Evolutionary conservation across 345 rosid genomes (phyloP).

Genomic region (Cardamine resedifolia): DNA sequence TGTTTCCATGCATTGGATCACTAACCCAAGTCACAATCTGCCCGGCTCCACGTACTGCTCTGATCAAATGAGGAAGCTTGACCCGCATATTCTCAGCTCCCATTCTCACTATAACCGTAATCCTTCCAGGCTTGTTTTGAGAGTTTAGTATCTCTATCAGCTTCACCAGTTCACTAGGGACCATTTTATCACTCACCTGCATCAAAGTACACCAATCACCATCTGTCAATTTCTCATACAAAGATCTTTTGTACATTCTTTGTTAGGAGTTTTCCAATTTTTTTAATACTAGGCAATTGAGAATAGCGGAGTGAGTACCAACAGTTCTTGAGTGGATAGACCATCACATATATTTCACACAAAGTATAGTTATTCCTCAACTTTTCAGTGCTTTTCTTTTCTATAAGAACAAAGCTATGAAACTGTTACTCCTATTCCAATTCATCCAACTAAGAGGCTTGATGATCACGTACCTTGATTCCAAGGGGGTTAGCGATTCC

Average conservation of each 20-base stretch:
- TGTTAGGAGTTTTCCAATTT: not conserved
- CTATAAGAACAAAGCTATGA: not conserved
- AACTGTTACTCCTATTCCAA: not conserved
- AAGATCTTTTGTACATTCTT: not conserved
- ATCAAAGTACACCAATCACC: not conserved
- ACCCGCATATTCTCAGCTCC: constrained; percentile 69
- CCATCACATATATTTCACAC: not conserved
- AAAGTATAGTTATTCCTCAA: not conserved
- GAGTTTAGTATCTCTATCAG: constrained; percentile 62
- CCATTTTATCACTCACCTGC: constrained; percentile 69
- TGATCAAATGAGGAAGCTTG: constrained; percentile 59
- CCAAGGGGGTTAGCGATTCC: constrained; percentile 71
- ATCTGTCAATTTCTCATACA: not conserved
- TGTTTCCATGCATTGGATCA: constrained; percentile 74
- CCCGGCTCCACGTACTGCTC: constrained; percentile 62
- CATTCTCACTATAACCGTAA: constrained; percentile 60
- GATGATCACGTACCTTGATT: constrained; percentile 43
- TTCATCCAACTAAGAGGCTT: not conserved
- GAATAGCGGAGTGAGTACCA: not conserved
- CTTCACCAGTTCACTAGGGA: constrained; percentile 55
- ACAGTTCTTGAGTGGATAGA: not conserved
- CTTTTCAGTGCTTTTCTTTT: not conserved
- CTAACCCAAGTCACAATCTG: constrained; percentile 72
- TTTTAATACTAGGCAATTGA: not conserved
- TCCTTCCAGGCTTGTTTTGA: constrained; percentile 58